These are phyloP conservation scores for Kernera saxatilis DNA, from an alignment of 345 rosid genomes.

Conservation along the genomic window DNA sequence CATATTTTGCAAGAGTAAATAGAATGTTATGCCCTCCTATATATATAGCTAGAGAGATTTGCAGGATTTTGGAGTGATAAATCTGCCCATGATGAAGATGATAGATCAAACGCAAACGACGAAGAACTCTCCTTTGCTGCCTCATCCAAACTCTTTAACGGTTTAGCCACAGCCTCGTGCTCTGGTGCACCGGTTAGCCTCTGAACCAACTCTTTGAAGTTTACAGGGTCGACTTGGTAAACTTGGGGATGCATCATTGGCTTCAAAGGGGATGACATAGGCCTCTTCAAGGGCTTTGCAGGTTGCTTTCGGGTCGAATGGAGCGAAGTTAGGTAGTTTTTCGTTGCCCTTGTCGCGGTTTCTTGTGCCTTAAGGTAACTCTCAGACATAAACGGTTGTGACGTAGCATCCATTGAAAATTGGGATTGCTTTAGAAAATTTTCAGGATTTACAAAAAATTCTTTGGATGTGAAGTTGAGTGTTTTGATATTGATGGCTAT, in stretches of 20 bases:
- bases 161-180: slow-evolving; percentile 9
- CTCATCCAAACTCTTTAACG: neutral
- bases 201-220: slow-evolving; percentile 85
- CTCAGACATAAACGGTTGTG: neutral
- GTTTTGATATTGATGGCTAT: neutral
- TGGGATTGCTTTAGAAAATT: neutral
- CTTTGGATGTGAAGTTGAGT: neutral
- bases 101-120: neutral
- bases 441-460: neutral
- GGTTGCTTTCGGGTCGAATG: slow-evolving; percentile 51
- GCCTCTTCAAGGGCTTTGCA: slow-evolving; percentile 58
- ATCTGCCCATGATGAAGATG: slow-evolving; percentile 23
- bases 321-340: slow-evolving; percentile 37
- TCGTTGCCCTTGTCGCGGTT: neutral
- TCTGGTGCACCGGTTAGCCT: slow-evolving; percentile 62
- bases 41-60: neutral
- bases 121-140: slow-evolving; percentile 6
- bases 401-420: slow-evolving; percentile 8
- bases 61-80: slow-evolving; percentile 15
- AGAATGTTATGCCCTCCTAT: neutral
- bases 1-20: neutral
- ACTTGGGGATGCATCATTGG: slow-evolving; percentile 56
- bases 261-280: slow-evolving; percentile 40
- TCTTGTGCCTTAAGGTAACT: slow-evolving; percentile 9
- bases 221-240: slow-evolving; percentile 69